phyloP scores from a whole-genome alignment of 306 rosid species.

The Sechiopsis laciniata region DNA sequence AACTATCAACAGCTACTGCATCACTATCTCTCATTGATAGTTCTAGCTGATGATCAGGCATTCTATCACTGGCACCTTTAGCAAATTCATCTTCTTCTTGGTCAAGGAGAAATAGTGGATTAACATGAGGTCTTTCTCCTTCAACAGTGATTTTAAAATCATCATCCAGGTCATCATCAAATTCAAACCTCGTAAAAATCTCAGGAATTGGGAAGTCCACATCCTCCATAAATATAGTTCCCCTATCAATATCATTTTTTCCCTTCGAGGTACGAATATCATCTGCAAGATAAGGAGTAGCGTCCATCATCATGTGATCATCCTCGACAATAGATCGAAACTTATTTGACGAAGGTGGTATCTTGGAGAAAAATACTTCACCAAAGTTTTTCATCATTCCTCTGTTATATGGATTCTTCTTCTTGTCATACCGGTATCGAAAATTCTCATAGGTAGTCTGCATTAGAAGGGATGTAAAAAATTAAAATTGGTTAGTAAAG shows the following conservation, averaged over 20 bases:
- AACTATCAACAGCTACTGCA: conserved; percentile 36
- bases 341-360: conserved; percentile 45
- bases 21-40: conserved; percentile 27
- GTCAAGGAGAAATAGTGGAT: conserved; percentile 42
- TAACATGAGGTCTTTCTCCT: conserved; percentile 39
- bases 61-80: conserved; percentile 31
- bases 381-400: conserved; percentile 45
- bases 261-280: conserved; percentile 47
- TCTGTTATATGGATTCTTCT: conserved; percentile 65
- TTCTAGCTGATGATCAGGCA: conserved; percentile 30
- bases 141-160: conserved; percentile 38
- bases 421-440: conserved; percentile 71
- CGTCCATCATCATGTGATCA: conserved; percentile 31
- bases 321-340: conserved; percentile 55
- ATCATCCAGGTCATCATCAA: conserved; percentile 33
- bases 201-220: conserved; percentile 47
- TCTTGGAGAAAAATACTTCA: conserved; percentile 54
- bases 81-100: conserved; percentile 39
- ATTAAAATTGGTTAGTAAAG: background rate
- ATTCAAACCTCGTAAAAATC: conserved; percentile 51
- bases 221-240: conserved; percentile 46
- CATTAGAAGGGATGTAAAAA: background rate
- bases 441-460: conserved; percentile 96
- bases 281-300: conserved; percentile 27
- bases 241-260: conserved; percentile 80